phyloP scores from a whole-genome alignment of 106 monocot genomes.

The Posidonia australis region DNA sequence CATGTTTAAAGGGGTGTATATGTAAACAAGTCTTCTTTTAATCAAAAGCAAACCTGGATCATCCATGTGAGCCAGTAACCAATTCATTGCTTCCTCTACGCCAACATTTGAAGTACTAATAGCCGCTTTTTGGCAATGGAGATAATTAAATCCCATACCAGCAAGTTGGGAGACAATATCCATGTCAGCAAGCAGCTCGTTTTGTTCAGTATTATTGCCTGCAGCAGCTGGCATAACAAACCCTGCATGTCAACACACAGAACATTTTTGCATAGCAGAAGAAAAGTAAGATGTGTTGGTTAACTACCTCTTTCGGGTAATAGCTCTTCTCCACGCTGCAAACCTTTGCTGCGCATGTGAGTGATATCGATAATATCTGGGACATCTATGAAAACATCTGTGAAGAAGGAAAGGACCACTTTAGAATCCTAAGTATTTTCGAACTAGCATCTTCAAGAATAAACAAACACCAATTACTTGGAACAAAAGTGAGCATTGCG shows the following conservation, averaged over 20 bases:
- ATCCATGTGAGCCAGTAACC: slow-evolving; percentile 94
- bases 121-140: slow-evolving; percentile 95
- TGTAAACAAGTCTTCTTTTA: background rate
- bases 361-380: slow-evolving; percentile 86
- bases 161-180: slow-evolving; percentile 69
- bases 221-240: slow-evolving; percentile 26
- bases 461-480: background rate
- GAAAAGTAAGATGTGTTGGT: slow-evolving; percentile 4
- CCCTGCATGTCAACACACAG: background rate
- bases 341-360: slow-evolving; percentile 80
- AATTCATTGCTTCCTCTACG: slow-evolving; percentile 93
- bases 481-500: background rate
- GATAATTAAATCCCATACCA: slow-evolving; percentile 84
- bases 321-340: slow-evolving; percentile 80
- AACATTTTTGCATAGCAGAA: background rate
- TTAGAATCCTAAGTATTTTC: background rate
- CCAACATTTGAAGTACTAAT: slow-evolving; percentile 82
- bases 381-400: slow-evolving; percentile 99
- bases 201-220: slow-evolving; percentile 25
- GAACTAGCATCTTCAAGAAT: background rate
- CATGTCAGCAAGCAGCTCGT: slow-evolving; percentile 30
- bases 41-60: slow-evolving; percentile 52
- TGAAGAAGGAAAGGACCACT: slow-evolving; percentile 1
- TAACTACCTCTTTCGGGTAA: slow-evolving; percentile 68
- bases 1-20: no score